Conservation (phyloP, 1,284 basidiomycete species). For the Trichosporon coremiiforme region DNA sequence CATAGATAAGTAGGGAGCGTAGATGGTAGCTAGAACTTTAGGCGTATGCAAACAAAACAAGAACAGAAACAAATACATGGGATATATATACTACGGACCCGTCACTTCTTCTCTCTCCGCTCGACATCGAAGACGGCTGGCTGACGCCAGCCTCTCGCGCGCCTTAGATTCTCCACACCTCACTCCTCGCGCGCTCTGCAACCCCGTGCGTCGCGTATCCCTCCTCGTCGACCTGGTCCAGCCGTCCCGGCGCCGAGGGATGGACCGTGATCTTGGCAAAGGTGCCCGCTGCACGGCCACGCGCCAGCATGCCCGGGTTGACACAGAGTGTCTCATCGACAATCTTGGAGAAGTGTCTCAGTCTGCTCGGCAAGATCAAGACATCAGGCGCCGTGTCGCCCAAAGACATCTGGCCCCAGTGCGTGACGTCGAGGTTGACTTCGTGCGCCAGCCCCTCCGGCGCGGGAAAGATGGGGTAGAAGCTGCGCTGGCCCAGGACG, state of each 20-base stretch:
- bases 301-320: constrained; percentile 53
- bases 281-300: constrained; percentile 52
- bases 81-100: not conserved
- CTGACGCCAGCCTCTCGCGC: too few relatives aligned
- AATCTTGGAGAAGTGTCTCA: constrained; percentile 78
- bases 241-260: constrained; percentile 38
- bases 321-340: constrained; percentile 56
- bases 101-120: too few relatives aligned
- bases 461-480: constrained; percentile 92
- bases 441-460: constrained; percentile 72
- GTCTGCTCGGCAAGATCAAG: constrained; percentile 76
- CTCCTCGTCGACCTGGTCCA: constrained; percentile 35
- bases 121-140: too few relatives aligned
- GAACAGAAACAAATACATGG: constrained; percentile 11
- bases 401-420: constrained; percentile 59
- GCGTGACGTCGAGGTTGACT: constrained; percentile 83
- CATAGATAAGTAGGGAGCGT: not conserved
- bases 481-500: constrained; percentile 83
- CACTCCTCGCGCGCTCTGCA: constrained; percentile 53
- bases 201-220: constrained; percentile 46
- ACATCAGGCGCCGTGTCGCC: constrained; percentile 68
- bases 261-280: constrained; percentile 55
- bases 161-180: constrained; percentile 46
- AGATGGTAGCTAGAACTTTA: not conserved
- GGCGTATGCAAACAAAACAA: not conserved